Base-by-base conservation (phyloP, 768 basidiomycete species). In the Russula foetens region DNA sequence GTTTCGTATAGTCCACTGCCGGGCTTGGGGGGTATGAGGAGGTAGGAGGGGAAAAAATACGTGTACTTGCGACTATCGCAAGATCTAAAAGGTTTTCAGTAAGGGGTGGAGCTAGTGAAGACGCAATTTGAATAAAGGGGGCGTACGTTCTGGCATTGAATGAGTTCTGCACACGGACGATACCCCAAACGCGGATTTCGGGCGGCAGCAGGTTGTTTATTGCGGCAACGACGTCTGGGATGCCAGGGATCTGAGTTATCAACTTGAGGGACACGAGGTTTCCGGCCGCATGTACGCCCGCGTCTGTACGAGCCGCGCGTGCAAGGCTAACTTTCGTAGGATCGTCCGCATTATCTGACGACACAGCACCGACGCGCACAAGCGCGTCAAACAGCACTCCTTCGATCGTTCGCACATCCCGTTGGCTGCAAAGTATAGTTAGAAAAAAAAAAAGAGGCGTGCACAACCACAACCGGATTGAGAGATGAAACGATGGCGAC, bases 31-130 rank as follows among this genome's bases (percentile, higher is more conserved):
- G 96, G 93, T 28, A 98, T 81, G 54, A 99, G 80, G 43, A 95
- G 79, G 73, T 98, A 97, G 1, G 91, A 85, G 0, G 97, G 97
- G 66, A 99, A 88, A 75, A 91, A 91, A 73, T 99, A 99, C 17
- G 95, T 97, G 75, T 99, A 99, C 71, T 94, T 92, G 61, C 96
- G 83, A 62, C 94, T 96, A 70, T 98, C 95, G 74, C 95, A 98
- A 2, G 84, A 78, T 61, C 92, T 94, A 72, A 49, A 64, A n/a
- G 46, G n/a, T 19, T 53, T 12, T n/a, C 17, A 33, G 26, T 26
- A 63, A 48, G 53, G 14, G 46, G 43, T 41, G 35, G 6, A 41
- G 33, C 6, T n/a, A n/a, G n/a, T n/a, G n/a, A n/a, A n/a, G n/a
- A 63, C n/a, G 53, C 50, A 7, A 33, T 28, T 2, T 7, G 31